Base-by-base conservation (phyloP, 2,329 filamentous ascomycete genomes). In the Metarhizium humberi region DNA sequence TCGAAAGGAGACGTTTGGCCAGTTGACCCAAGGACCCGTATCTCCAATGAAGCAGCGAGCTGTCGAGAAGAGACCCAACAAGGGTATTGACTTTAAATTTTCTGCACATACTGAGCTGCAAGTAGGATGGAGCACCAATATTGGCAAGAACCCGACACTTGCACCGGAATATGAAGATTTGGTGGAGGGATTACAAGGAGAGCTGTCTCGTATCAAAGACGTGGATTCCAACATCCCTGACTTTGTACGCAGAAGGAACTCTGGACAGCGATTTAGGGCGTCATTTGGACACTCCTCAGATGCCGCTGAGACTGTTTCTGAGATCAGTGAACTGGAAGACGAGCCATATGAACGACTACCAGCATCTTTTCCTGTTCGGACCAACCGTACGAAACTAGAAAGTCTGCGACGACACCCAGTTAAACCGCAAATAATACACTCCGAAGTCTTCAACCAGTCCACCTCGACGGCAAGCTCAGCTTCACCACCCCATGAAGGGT, bases 251-350 rank as follows among this genome's bases (percentile, higher is more conserved):
- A 38, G 10, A 11, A 32, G n/a, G 18, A 32, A 38, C 18, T n/a
- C 42, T 6, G 36, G 4, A 14, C 34, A 45, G 13, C 34, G 38
- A 11, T 13, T 18, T 3, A 50, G 2, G 13, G 25, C 11, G 10
- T 47, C 50, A 25, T 10, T 43, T 14, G 49, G 18, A 18, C 52
- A 40, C 3, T 58, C 68, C 0, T 60, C 63, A n/a, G 54, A 49
- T 8, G 52, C 55, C 10, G 29, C 59, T 50, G 56, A 58, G 46
- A 48, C 65, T 0, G 69, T 75, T 6, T 80, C 78, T 0, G 78
- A 80, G 42, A 69, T 80, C 18, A 79, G 77, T 53, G 78, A 81
- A 46, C 64, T 78, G n/a, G 79, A 81, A 49, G 76, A 81, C 1
- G 75, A 78, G 11, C 60, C 60, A 5, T 58, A 55, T 16, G 54